These are phyloP conservation scores for Mortierella sp. DNA, from an alignment of 371 early-diverging fungal species.

Conservation along the genomic window DNA sequence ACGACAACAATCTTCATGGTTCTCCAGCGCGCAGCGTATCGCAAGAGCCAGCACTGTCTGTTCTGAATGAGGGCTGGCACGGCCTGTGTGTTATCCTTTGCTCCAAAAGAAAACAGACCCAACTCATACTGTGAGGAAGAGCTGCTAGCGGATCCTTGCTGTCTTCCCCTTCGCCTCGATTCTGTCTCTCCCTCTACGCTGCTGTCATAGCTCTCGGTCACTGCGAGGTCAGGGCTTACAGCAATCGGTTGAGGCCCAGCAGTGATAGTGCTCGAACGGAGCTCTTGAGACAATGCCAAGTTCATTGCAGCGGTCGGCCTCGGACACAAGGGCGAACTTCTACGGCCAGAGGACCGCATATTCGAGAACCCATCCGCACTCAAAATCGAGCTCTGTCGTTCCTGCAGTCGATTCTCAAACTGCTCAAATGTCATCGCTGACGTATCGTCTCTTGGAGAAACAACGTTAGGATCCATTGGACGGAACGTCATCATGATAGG, in stretches of 20 bases:
- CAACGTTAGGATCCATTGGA: background rate
- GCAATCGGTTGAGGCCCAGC: background rate
- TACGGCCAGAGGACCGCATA: too few species aligned
- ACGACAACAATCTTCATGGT: slow-evolving; percentile 13
- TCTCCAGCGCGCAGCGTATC: background rate
- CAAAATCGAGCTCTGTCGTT: too few species aligned
- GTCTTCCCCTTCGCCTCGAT: too few species aligned
- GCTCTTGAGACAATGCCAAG: background rate
- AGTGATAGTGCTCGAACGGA: background rate
- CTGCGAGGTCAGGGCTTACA: background rate
- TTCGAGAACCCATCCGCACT: too few species aligned
- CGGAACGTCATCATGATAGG: too few species aligned
- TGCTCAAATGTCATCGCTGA: slow-evolving; percentile 3
- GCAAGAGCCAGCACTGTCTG: background rate
- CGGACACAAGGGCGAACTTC: too few species aligned
- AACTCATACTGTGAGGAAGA: background rate
- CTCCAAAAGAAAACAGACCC: slow-evolving; percentile 1
- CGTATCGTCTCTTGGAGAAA: background rate
- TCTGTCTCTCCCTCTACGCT: background rate
- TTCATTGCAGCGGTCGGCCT: too few species aligned
- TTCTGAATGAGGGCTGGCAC: slow-evolving; percentile 6
- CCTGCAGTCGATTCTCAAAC: slow-evolving; percentile 4
- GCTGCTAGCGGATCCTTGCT: too few species aligned
- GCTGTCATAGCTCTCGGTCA: background rate
- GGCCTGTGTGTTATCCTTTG: background rate